Evolutionary conservation across 176 grass and related monocot genomes (phyloP).

Genomic region (Rhynchospora tenuis): DNA sequence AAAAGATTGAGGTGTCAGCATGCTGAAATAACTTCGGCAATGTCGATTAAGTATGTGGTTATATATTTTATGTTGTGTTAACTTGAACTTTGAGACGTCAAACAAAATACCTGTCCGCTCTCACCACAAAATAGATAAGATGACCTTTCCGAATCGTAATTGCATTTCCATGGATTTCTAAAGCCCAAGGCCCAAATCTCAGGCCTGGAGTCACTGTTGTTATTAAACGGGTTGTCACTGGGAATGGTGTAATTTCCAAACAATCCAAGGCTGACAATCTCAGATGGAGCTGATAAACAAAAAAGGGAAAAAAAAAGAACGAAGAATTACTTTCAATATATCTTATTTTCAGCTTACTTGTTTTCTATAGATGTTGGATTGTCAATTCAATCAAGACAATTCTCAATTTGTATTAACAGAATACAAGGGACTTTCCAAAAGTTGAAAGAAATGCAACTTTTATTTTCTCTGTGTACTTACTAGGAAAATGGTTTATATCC

Average conservation of each 20-base stretch:
- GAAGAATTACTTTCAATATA: not conserved
- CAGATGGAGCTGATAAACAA: constrained; percentile 19
- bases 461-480: constrained; percentile 6
- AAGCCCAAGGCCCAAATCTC: constrained; percentile 46
- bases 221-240: constrained; percentile 29
- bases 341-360: not conserved
- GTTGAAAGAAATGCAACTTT: too few relatives aligned
- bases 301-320: not conserved
- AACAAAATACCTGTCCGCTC: constrained; percentile 30
- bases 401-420: too few relatives aligned
- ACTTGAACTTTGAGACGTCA: not conserved
- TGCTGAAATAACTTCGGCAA: not conserved
- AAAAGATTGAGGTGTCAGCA: not conserved
- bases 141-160: constrained; percentile 33
- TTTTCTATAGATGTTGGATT: not conserved
- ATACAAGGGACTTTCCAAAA: too few relatives aligned
- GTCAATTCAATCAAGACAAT: not conserved
- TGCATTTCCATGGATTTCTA: constrained; percentile 45
- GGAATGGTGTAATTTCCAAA: constrained; percentile 45
- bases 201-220: constrained; percentile 9
- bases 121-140: constrained; percentile 48
- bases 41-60: not conserved
- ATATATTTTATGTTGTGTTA: not conserved
- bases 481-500: constrained; percentile 17
- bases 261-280: constrained; percentile 33